phyloP scores from a whole-genome alignment of 192 early-diverging fungal genomes.

The Linnemannia exigua region DNA sequence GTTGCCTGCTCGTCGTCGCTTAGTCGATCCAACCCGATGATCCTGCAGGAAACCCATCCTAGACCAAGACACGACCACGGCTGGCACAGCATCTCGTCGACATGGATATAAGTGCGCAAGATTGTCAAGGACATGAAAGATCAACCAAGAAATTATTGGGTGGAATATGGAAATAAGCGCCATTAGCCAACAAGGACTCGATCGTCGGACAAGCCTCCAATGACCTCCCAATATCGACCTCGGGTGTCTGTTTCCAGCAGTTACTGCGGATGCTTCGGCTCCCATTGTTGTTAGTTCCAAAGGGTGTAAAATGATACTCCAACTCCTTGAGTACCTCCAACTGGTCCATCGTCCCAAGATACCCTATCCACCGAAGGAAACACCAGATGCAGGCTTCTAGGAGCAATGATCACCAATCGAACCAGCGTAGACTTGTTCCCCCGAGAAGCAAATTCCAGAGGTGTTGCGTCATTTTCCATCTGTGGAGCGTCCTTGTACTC shows the following conservation, averaged over 20 bases:
- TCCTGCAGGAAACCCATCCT: not conserved
- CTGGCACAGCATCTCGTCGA: not conserved
- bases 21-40: not conserved
- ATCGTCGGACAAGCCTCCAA: not conserved
- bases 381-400: no score
- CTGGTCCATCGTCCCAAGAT: not conserved
- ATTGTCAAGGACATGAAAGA: not conserved
- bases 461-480: no score
- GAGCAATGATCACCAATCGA: no score
- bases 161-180: not conserved
- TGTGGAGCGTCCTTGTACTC: no score
- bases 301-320: no score
- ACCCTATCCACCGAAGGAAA: no score
- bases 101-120: not conserved
- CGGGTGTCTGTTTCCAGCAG: no score
- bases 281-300: no score
- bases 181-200: no score
- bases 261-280: no score
- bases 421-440: no score
- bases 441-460: no score
- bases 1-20: not conserved
- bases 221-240: not conserved
- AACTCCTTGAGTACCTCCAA: not conserved
- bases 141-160: not conserved
- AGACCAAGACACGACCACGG: not conserved